These are phyloP conservation scores for Adansonia digitata DNA, from an alignment of 345 rosid species.

Conservation along the genomic window DNA sequence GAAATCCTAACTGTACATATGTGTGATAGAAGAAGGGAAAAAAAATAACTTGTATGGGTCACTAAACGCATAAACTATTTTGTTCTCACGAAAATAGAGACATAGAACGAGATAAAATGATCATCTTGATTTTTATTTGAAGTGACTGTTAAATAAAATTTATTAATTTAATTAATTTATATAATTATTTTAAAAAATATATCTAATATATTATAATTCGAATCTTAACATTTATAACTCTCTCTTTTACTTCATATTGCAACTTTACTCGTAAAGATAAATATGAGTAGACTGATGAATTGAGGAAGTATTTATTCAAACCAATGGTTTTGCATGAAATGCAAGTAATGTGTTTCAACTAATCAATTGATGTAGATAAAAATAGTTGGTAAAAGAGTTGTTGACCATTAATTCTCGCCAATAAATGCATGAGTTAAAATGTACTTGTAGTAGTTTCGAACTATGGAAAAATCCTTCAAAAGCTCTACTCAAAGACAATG, in stretches of 20 bases:
- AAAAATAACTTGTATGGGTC: neutral
- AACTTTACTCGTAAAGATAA: no score
- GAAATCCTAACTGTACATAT: neutral
- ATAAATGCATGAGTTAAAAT: neutral
- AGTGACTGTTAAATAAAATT: no score
- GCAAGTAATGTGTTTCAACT: neutral
- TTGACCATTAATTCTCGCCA: neutral
- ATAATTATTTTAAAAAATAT: no score
- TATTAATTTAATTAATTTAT: no score
- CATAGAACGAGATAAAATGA: neutral
- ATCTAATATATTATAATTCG: no score
- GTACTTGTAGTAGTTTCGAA: neutral
- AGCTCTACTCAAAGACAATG: neutral
- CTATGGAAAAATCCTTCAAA: neutral
- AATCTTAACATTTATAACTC: no score
- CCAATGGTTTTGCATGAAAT: neutral
- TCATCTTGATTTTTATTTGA: neutral
- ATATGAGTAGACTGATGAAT: neutral
- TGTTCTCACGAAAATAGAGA: neutral
- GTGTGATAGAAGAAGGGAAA: neutral
- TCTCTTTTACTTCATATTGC: no score
- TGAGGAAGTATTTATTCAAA: neutral
- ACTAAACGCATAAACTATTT: neutral
- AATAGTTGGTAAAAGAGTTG: slow-evolving; percentile 1
- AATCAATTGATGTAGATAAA: slow-evolving; percentile 3